Evolutionary conservation across 2,329 filamentous ascomycete genomes (phyloP).

Genomic region (Alternaria rosae): DNA sequence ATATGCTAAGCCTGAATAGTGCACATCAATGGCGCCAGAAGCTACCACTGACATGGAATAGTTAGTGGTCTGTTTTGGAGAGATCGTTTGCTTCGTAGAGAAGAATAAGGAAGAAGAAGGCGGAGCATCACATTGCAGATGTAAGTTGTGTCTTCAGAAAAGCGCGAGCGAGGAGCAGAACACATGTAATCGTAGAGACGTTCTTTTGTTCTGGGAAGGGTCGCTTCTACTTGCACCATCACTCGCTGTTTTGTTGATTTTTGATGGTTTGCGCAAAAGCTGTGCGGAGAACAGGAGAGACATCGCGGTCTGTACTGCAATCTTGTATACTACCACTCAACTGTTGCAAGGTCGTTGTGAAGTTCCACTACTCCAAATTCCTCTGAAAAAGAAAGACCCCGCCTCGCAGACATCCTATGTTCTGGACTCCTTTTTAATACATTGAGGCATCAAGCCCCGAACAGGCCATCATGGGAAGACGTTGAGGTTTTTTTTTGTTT

Average conservation of each 20-base stretch:
- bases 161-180: not conserved
- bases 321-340: not conserved
- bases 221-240: not conserved
- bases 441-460: not conserved
- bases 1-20: accelerated
- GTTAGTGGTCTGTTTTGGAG: no score
- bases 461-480: not conserved
- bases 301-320: not conserved
- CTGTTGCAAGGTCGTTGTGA: accelerated
- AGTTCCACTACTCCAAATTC: not conserved
- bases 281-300: not conserved
- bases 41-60: no score
- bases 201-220: not conserved
- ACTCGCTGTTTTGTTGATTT: accelerated
- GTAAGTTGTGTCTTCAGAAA: not conserved
- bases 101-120: not conserved
- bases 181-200: not conserved
- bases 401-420: not conserved
- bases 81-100: accelerated
- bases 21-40: not conserved
- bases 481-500: not conserved
- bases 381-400: accelerated
- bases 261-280: not conserved
- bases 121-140: not conserved
- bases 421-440: accelerated